Base-by-base conservation (phyloP, 257 asterid species). In the Solanum rostratum region DNA sequence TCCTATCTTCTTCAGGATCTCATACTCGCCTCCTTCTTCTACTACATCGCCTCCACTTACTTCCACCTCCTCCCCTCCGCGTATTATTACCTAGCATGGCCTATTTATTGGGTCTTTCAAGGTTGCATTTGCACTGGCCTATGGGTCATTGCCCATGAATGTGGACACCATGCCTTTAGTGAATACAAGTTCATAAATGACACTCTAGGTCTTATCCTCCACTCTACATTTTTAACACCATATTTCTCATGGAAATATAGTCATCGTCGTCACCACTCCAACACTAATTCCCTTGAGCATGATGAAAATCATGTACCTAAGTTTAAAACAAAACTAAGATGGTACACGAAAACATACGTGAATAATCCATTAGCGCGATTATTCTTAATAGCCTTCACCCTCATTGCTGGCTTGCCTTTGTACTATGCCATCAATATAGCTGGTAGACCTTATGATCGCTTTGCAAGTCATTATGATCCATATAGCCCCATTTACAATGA, bases 391-490 rank as follows among this genome's bases (percentile, higher is more conserved):
- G n/a, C n/a, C 1, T 65, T 66, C 8, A 68, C 49, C 0, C 24
- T 68, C 15, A 68, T 2, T 68, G 15, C 8, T 33, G 76, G 49
- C 24, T 33, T 33, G 11, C 76, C 49, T 30, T 33, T 68, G 6
- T 68, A 68, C 24, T 68, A 15, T 33, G 1, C 49, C 46, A 29
- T 68, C 15, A 68, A 68, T 33, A 9, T 60, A 60, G 33, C 68
- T 3, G 86, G 86, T 1, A 78, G 41, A 60, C 43, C 27, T 10
- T 84, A 76, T 19, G 79, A 60, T 2, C 80, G 84, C 2, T 84
- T 76, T 53, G 84, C 86, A 8, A 78, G 86, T 30, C 86, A 78
- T 3, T 84, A 5, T 19, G 45, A 84, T 45, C 86, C 86, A 24
- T 52, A 84, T 37, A 46, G 86, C 49, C 86, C 86, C 3, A 84